Conservation (phyloP, 768 basidiomycete species). For the Suillus subluteus region DNA sequence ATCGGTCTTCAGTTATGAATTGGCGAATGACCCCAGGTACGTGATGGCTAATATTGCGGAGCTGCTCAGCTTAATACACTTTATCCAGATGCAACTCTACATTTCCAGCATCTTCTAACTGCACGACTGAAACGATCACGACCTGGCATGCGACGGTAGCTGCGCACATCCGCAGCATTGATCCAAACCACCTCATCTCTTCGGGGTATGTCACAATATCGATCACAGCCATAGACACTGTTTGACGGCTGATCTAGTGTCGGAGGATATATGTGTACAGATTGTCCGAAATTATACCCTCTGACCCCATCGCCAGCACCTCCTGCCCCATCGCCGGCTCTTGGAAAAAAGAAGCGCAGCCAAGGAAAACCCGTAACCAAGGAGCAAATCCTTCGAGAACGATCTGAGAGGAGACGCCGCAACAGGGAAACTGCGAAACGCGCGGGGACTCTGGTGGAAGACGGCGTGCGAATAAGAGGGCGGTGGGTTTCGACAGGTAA, state of each 20-base stretch:
- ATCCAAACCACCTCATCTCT: constrained; percentile 67
- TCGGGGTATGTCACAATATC: constrained; percentile 50
- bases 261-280: constrained; percentile 61
- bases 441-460: constrained; percentile 34
- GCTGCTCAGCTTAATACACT: constrained; percentile 8
- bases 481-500: constrained; percentile 61
- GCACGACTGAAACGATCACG: constrained; percentile 58
- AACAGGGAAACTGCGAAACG: constrained; percentile 40
- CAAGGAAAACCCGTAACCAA: constrained; percentile 47
- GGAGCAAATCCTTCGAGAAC: constrained; percentile 49
- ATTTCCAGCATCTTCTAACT: constrained; percentile 42
- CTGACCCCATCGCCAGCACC: constrained; percentile 38
- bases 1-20: constrained; percentile 59
- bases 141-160: constrained; percentile 56
- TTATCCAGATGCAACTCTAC: constrained; percentile 58
- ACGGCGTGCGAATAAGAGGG: constrained; percentile 57
- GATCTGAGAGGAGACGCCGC: constrained; percentile 51
- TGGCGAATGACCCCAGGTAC: constrained; percentile 70
- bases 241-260: constrained; percentile 32
- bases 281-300: constrained; percentile 60
- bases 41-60: background rate
- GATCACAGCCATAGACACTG: constrained; percentile 8
- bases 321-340: constrained; percentile 43
- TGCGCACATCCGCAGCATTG: constrained; percentile 45
- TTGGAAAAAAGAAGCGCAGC: constrained; percentile 39